A percentile compares a stretch with the other conserved stretches of the same genome.
phyloP scores from a whole-genome alignment of 2,329 filamentous ascomycete species.

The Clathrospora elynae region DNA sequence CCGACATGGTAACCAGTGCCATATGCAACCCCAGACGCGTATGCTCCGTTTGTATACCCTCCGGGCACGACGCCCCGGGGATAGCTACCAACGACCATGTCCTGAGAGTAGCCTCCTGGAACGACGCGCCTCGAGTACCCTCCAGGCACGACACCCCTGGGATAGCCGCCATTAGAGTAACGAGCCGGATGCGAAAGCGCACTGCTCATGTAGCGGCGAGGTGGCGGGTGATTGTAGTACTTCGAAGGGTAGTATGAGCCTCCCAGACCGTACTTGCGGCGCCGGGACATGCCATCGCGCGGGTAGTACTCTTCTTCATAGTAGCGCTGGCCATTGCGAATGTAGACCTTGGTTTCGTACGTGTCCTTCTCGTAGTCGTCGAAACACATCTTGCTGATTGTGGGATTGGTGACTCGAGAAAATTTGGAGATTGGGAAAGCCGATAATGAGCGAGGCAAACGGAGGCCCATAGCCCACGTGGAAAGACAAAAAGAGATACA shows the following conservation, averaged over 20 bases:
- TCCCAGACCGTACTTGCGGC: slow-evolving; percentile 26
- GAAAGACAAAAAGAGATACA: not conserved
- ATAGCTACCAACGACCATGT: slow-evolving; percentile 8
- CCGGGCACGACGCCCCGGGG: slow-evolving; percentile 4
- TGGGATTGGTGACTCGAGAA: not conserved
- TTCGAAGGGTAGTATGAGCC: slow-evolving; percentile 35
- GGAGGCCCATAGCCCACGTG: slow-evolving; percentile 3
- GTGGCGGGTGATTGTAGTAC: slow-evolving; percentile 31
- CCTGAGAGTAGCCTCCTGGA: slow-evolving; percentile 6
- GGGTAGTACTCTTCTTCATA: slow-evolving; percentile 15
- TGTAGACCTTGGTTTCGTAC: slow-evolving; percentile 23
- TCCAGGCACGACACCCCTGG: slow-evolving; percentile 5
- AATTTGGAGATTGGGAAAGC: not conserved
- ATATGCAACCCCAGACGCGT: slow-evolving; percentile 18
- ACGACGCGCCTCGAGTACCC: slow-evolving; percentile 5
- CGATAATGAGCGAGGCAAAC: slow-evolving; percentile 4
- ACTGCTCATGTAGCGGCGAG: slow-evolving; percentile 11
- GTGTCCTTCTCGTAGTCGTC: slow-evolving; percentile 18
- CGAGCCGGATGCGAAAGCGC: slow-evolving; percentile 12
- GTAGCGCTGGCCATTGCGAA: slow-evolving; percentile 19
- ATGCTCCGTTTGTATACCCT: not conserved
- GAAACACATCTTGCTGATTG: slow-evolving; percentile 33
- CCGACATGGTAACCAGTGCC: slow-evolving; percentile 21
- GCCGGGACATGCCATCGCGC: slow-evolving; percentile 23
- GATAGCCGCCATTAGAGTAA: slow-evolving; percentile 11